Conservation (phyloP, 2,329 filamentous ascomycete species). For the Coccinonectria pachysandricola region DNA sequence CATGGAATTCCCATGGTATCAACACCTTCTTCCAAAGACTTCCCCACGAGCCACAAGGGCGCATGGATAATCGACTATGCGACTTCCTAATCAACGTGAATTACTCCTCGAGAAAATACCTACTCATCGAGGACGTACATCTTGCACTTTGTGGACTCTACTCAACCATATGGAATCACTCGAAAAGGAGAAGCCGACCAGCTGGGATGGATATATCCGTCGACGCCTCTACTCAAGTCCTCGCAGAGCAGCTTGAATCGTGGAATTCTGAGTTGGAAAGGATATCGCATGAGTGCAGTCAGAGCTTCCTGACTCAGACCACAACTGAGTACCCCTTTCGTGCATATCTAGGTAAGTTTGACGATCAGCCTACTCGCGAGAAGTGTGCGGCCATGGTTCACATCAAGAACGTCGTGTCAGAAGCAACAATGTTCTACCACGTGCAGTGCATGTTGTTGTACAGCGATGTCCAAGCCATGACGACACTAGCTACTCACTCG, state of each 20-base stretch:
- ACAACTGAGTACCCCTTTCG: conserved; percentile 10
- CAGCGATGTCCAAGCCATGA: conserved; percentile 23
- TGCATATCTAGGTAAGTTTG: conserved; percentile 21
- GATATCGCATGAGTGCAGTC: conserved; percentile 10
- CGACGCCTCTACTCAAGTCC: conserved; percentile 6
- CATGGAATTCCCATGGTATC: conserved; percentile 29
- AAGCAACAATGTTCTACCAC: conserved; percentile 26
- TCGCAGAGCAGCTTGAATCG: conserved; percentile 17
- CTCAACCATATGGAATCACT: conserved; percentile 22
- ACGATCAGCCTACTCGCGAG: conserved; percentile 14
- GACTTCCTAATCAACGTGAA: conserved; percentile 21
- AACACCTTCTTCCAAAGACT: conserved; percentile 26
- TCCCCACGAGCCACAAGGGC: conserved; percentile 21
- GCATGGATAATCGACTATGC: conserved; percentile 20
- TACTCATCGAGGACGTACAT: conserved; percentile 26
- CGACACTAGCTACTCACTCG: conserved; percentile 14
- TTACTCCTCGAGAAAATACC: conserved; percentile 14
- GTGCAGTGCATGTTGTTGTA: conserved; percentile 27
- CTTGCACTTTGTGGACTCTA: conserved; percentile 21
- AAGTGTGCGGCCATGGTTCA: conserved; percentile 16
- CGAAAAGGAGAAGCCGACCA: conserved; percentile 15
- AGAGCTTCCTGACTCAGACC: conserved; percentile 6
- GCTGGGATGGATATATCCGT: conserved; percentile 5
- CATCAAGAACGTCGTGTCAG: conserved; percentile 21
- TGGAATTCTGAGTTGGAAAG: conserved; percentile 18